phyloP scores from a whole-genome alignment of 331 rosid genomes.

The Quercus lobata region DNA sequence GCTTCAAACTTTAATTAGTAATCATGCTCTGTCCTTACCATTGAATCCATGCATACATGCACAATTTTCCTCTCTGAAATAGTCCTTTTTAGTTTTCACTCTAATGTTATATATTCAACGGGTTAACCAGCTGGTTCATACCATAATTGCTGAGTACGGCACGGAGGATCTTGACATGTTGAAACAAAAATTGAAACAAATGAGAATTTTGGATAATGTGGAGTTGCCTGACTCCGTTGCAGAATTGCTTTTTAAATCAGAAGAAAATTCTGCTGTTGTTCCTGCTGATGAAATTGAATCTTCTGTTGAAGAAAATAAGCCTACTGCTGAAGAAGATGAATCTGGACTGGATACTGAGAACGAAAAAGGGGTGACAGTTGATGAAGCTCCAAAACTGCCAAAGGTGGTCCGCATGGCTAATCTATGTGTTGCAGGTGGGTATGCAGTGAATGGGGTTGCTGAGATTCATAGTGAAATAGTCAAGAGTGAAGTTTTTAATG shows the following conservation, averaged over 20 bases:
- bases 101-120: neutral
- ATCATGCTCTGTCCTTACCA: neutral
- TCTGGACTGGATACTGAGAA: slow-evolving; percentile 28
- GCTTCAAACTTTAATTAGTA: neutral
- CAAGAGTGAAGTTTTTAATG: slow-evolving; percentile 87
- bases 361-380: slow-evolving; percentile 40
- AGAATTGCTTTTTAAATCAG: slow-evolving; percentile 47
- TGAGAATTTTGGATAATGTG: slow-evolving; percentile 92
- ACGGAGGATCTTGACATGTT: slow-evolving; percentile 53
- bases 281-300: slow-evolving; percentile 33
- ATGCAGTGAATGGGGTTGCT: slow-evolving; percentile 99
- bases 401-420: slow-evolving; percentile 97
- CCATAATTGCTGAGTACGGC: slow-evolving; percentile 69
- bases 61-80: neutral
- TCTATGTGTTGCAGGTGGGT: slow-evolving; percentile 93
- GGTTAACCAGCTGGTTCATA: slow-evolving; percentile 56
- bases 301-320: slow-evolving; percentile 27
- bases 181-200: slow-evolving; percentile 68
- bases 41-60: neutral
- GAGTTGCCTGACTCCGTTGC: slow-evolving; percentile 67
- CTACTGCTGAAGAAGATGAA: slow-evolving; percentile 8
- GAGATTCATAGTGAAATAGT: slow-evolving; percentile 98
- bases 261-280: slow-evolving; percentile 26
- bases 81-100: neutral
- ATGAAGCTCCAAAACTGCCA: slow-evolving; percentile 66